phyloP scores from a whole-genome alignment of 2,329 filamentous ascomycete species.

The Alternaria gaisen region DNA sequence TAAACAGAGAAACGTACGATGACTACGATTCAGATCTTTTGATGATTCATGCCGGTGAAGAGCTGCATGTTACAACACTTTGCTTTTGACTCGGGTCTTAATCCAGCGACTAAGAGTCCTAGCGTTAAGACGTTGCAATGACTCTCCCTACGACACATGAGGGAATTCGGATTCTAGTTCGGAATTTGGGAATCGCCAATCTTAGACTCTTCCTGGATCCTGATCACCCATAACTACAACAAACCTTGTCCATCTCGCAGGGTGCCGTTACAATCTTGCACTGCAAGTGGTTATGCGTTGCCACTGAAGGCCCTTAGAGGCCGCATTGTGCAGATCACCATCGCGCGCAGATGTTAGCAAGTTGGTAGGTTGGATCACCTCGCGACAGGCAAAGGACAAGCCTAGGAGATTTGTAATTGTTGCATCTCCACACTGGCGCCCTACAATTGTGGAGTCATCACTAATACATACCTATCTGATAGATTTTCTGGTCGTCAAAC shows the following conservation, averaged over 20 bases:
- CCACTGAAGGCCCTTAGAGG: not conserved
- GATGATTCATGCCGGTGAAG: not conserved
- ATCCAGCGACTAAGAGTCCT: not conserved
- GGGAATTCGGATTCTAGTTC: not conserved
- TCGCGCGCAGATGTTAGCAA: not conserved
- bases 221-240: not conserved
- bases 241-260: not conserved
- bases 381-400: not conserved
- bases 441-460: not conserved
- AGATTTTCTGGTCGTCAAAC: not conserved
- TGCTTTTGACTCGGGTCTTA: not conserved
- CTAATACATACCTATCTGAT: not conserved
- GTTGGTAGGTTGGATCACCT: not conserved
- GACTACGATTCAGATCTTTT: not conserved
- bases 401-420: not conserved
- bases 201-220: not conserved
- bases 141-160: not conserved
- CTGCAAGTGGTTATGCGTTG: not conserved
- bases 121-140: not conserved
- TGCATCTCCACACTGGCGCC: not conserved
- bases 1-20: not conserved
- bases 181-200: not conserved
- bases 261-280: not conserved
- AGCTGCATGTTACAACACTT: not conserved
- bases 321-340: not conserved